Evolutionary conservation across 2,329 filamentous ascomycete genomes (phyloP).

Genomic region (Aspergillus sp.): DNA sequence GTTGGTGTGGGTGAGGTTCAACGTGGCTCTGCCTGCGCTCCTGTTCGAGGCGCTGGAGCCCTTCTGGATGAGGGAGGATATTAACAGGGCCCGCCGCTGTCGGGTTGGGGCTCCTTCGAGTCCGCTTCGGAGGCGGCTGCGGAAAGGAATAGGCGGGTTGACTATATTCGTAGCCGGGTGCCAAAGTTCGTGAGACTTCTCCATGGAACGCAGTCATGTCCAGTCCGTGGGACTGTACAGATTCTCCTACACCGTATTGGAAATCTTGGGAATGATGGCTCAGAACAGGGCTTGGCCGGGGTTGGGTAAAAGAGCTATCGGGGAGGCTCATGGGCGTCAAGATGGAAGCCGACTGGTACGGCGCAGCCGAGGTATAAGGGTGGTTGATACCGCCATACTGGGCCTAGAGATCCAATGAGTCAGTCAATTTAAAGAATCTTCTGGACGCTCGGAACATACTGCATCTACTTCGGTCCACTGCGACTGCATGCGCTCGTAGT

Average conservation of each 20-base stretch:
- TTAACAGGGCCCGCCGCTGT: constrained; percentile 27
- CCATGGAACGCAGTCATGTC: constrained; percentile 36
- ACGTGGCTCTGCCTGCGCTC: constrained; percentile 29
- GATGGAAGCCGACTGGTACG: constrained; percentile 27
- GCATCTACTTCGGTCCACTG: constrained; percentile 29
- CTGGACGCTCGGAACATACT: constrained; percentile 21
- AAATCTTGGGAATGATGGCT: constrained; percentile 39
- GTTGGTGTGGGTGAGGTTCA: constrained; percentile 24
- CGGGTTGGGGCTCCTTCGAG: constrained; percentile 21
- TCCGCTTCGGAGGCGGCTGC: constrained; percentile 22
- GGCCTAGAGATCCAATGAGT: constrained; percentile 13
- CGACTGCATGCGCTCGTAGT: constrained; percentile 24
- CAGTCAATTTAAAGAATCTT: constrained; percentile 9
- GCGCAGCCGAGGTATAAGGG: constrained; percentile 31
- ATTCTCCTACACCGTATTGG: constrained; percentile 30
- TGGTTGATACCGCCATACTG: constrained; percentile 26
- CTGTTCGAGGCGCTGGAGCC: constrained; percentile 37
- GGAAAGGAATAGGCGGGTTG: constrained; percentile 23
- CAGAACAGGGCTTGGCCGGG: constrained; percentile 33
- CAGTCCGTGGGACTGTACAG: constrained; percentile 32
- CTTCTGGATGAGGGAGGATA: constrained; percentile 40
- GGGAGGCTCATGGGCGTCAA: constrained; percentile 40
- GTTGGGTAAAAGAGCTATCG: constrained; percentile 30
- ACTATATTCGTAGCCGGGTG: constrained; percentile 20
- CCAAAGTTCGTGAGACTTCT: constrained; percentile 27